phyloP scores from a whole-genome alignment of 192 early-diverging fungal genomes.

The Entomortierella parvispora region DNA sequence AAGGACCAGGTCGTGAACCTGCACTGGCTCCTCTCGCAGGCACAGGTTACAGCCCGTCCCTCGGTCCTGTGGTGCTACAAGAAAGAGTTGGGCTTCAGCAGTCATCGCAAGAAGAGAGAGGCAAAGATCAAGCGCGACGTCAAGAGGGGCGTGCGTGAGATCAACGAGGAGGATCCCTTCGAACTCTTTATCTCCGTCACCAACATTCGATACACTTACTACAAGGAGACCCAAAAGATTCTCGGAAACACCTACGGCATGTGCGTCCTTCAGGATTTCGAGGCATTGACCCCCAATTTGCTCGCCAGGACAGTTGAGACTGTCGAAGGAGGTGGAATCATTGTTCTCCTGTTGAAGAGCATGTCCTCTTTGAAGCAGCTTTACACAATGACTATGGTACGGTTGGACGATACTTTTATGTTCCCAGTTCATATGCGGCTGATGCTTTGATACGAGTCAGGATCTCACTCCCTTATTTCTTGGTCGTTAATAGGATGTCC shows the following conservation, averaged over 20 bases:
- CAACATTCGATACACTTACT: conserved; percentile 98
- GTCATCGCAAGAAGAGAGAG: conserved; percentile 97
- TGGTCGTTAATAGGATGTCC: conserved; percentile 79
- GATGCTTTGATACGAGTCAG: no score
- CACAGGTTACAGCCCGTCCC: conserved; percentile 87
- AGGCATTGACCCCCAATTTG: conserved; percentile 97
- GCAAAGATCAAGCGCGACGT: conserved; percentile 96
- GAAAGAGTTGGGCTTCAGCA: conserved; percentile 95
- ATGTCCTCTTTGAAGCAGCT: conserved; percentile 97
- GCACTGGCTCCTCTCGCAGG: conserved; percentile 96
- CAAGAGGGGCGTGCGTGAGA: conserved; percentile 88
- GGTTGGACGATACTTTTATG: background rate
- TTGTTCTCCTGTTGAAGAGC: conserved; percentile 92
- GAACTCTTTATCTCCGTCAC: conserved; percentile 97
- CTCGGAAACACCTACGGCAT: conserved; percentile 98
- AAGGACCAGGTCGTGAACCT: conserved; percentile 95
- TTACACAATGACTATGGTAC: conserved; percentile 97
- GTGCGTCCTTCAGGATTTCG: conserved; percentile 99
- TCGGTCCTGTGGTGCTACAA: conserved; percentile 99
- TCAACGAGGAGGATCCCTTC: conserved; percentile 97
- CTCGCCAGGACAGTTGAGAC: conserved; percentile 98
- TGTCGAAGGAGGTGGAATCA: conserved; percentile 96
- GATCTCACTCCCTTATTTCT: conserved; percentile 3
- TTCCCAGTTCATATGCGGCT: conserved; percentile 10
- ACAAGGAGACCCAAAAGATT: conserved; percentile 99